Evolutionary conservation across 306 rosid species (phyloP), one percentile per base, ranked within the genome.

Genomic region (Dryas octopetala): DNA sequence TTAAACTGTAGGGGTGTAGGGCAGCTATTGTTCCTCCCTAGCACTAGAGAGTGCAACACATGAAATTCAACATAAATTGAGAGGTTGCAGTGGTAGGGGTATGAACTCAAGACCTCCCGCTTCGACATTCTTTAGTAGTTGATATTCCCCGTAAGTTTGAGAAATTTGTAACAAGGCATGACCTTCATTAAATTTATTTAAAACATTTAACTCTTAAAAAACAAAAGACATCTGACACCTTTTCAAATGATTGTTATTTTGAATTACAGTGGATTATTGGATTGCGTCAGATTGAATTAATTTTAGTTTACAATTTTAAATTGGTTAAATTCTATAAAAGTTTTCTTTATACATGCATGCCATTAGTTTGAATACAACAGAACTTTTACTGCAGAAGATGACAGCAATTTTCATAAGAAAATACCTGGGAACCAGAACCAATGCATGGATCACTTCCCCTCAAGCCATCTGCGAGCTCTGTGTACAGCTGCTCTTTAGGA

Each of bases 361-460:
- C 53, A 49, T 49, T 49, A 49, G 11, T 9, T 9, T 9, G 53
- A 49, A 12, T 11, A 49, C 11, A 32, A 49, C 4, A 49, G 4
- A 49, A 10, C 53, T 49, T 49, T 9, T 1, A 49, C 11, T 14
- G 63, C 11, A 23, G 41, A 19, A 58, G 9, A 60, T 52, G 65
- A 80, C 64, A 66, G 81, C 78, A 62, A 40, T 55, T 80, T 58
- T 63, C 65, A 61, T 23, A 32, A 52, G 43, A 76, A 79, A 77
- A 77, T 80, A 95, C 98, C 99, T 96, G 99, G 82, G 99, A 96
- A 74, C 99, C 99, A 75, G 99, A 89, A 68, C 99, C 91, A 83
- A 96, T 80, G 62, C 82, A 89, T 12, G 92, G 87, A 89, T 88
- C 93, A 79, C 90, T 90, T 80, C 99, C 98, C 73, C 98, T 81